phyloP scores from a whole-genome alignment of 768 basidiomycete genomes.

The Ramaria sp. region DNA sequence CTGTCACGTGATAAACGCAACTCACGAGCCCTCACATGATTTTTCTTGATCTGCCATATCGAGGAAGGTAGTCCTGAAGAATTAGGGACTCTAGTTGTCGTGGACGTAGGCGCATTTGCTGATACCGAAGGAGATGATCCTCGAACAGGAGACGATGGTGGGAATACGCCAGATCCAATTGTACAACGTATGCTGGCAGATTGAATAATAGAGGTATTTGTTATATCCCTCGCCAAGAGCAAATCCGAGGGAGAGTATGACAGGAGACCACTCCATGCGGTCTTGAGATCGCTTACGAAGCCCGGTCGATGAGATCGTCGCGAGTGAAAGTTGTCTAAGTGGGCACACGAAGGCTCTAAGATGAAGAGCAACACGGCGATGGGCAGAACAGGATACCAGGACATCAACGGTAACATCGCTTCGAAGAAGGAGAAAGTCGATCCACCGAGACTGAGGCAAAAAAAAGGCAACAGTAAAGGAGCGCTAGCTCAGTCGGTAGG shows the following conservation, averaged over 20 bases:
- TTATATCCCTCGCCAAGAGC: neutral
- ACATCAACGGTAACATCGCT: neutral
- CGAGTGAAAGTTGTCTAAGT: neutral
- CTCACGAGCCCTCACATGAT: conserved; percentile 1
- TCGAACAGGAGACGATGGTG: neutral
- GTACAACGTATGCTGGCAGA: neutral
- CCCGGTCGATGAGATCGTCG: neutral
- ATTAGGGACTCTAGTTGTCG: neutral
- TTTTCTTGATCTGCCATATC: conserved; percentile 3
- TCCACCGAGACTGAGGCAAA: neutral
- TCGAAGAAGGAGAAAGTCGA: neutral
- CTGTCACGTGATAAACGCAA: neutral
- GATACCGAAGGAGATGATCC: neutral
- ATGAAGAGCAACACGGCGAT: neutral
- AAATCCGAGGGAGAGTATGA: neutral
- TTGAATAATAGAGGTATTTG: neutral
- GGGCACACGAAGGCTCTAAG: neutral
- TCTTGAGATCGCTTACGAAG: conserved; percentile 2
- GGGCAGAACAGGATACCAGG: neutral
- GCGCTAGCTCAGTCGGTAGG: neutral
- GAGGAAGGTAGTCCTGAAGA: neutral
- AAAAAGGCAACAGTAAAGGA: neutral
- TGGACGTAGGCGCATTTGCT: neutral
- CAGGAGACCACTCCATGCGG: conserved; percentile 5
- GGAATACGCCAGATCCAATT: neutral